Evolutionary conservation across 768 basidiomycete species (phyloP), one percentile per base, ranked within the genome.

Genomic region (Rhizopogon sp.): DNA sequence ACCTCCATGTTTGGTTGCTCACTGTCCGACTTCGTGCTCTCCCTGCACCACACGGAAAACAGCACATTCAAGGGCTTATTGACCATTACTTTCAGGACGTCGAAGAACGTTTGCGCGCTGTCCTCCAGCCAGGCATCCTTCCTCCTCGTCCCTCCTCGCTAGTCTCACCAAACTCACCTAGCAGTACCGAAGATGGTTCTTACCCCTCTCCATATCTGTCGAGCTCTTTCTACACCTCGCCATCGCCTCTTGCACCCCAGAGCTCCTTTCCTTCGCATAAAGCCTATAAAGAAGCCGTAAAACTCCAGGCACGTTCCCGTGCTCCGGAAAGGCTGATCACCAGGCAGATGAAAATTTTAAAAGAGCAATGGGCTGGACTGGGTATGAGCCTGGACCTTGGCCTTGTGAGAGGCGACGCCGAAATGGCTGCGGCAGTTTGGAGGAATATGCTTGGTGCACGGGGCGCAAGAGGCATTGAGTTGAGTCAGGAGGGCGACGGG

Each of bases 71-170:
- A 71, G 89, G 78, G 6, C 77, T 98, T 56, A 79, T 97, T 58
- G 93, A 96, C 69, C 93, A 97, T 73, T 97, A 95, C 74, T 98
- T 98, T 77, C 75, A 93, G 60, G 92, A 98, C 67, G 81, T 92
- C 58, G 96, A 98, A 66, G 88, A 90, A 65, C 88, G 93, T 53
- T 84, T 98, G 46, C 87, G 94, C 17, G 74, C 80, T 5, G 86
- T 93, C 29, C 82, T 93, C 42, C 86, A 87, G 51, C 85, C 87
- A 5, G 76, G 70, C 14, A 42, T 65, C 13, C 50, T 70, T 22
- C 70, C 63, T 1, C 58, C 68, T 4, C 68, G 70, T 28, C n/a
- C 41, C 25, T 59, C 58, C 41, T 52, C 53, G 3, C 22, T 43
- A 31, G 37, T 44, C 25, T 49, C 58, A 61, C 69, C 20, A 44